Conservation (phyloP, 2,329 filamentous ascomycete genomes). For the Periconia sp. region DNA sequence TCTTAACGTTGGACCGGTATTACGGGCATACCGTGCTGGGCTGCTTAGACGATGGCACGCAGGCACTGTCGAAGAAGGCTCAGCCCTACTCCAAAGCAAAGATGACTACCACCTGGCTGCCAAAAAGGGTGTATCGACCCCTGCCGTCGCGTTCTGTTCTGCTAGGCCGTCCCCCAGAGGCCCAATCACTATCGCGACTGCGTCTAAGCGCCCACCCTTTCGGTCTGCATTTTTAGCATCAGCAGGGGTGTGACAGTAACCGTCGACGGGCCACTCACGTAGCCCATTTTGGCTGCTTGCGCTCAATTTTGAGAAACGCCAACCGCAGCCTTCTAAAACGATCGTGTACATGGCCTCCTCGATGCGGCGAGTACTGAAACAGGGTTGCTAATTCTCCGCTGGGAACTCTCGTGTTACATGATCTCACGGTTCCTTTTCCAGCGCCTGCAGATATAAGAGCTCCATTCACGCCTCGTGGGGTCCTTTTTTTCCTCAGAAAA, state of each 20-base stretch:
- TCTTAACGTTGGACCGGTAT: background rate
- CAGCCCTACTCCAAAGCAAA: constrained; percentile 32
- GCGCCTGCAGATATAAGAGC: constrained; percentile 6
- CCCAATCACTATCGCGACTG: constrained; percentile 26
- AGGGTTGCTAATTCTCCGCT: constrained; percentile 35
- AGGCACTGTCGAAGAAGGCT: constrained; percentile 12
- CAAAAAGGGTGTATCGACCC: constrained; percentile 1
- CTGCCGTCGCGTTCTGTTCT: constrained; percentile 24
- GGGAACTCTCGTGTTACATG: constrained; percentile 28
- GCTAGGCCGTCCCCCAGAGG: constrained; percentile 20
- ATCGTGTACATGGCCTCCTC: constrained; percentile 8
- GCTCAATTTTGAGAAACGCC: constrained; percentile 28
- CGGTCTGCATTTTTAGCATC: constrained; percentile 37
- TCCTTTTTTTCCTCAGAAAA: constrained; percentile 6
- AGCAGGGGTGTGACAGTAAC: constrained; percentile 10
- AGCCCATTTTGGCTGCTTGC: constrained; percentile 26
- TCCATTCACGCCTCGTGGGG: background rate
- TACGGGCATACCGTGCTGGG: background rate
- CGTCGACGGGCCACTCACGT: constrained; percentile 32
- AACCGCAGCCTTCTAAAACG: constrained; percentile 16
- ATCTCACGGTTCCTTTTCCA: constrained; percentile 19
- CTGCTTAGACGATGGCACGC: background rate
- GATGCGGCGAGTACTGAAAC: constrained; percentile 46
- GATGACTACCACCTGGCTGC: constrained; percentile 16
- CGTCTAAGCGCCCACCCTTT: constrained; percentile 26